Percentiles rank a stretch among this genome's conserved stretches.
phyloP scores from a whole-genome alignment of 306 rosid genomes.

The Cucumis hystrix region DNA sequence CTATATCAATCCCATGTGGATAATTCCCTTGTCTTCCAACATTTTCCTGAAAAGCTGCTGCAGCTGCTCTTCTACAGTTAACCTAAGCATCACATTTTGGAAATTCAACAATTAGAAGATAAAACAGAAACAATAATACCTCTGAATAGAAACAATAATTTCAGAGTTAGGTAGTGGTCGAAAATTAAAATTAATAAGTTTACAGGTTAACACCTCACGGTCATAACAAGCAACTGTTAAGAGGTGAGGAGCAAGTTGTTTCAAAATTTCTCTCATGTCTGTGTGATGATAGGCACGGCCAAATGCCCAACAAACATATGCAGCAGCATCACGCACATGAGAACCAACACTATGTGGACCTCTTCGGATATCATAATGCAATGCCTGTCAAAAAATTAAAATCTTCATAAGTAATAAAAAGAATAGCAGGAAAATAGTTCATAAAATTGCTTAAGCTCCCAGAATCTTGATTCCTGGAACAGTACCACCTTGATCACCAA shows the following conservation, averaged over 20 bases:
- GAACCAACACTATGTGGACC: conserved; percentile 99
- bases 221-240: conserved; percentile 90
- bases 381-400: conserved; percentile 42
- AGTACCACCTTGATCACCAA: conserved; percentile 10
- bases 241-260: conserved; percentile 85
- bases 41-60: conserved; percentile 98
- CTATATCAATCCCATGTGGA: conserved; percentile 95
- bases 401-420: conserved; percentile 15
- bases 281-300: conserved; percentile 85
- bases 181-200: neutral
- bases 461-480: neutral
- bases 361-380: conserved; percentile 94
- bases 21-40: conserved; percentile 96
- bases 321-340: conserved; percentile 97
- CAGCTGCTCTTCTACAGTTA: conserved; percentile 99
- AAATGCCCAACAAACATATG: conserved; percentile 98
- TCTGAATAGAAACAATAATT: neutral
- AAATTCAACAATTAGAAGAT: conserved; percentile 9
- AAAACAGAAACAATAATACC: neutral
- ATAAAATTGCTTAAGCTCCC: neutral
- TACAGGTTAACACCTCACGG: conserved; percentile 59
- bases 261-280: conserved; percentile 65
- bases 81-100: conserved; percentile 47
- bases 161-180: neutral
- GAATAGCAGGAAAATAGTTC: neutral